Evolutionary conservation across 306 rosid genomes (phyloP), one percentile per base, ranked within the genome.

Genomic region (Prunus kanzakura): DNA sequence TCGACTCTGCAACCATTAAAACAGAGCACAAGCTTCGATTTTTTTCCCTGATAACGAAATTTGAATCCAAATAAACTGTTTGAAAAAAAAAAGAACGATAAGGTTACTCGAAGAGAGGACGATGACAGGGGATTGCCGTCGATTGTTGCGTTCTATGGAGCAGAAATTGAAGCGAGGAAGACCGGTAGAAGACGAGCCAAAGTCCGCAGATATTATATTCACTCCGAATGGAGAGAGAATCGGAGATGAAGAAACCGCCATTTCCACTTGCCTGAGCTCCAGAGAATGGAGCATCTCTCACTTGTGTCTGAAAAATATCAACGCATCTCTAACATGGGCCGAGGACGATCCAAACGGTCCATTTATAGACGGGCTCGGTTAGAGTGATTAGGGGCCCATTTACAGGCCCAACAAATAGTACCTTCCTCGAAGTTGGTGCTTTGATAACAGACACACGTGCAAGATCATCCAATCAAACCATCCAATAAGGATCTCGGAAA

Each of bases 41-140:
- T 78, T 32, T 67, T 30, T 22, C 66, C 20, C 77, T 64, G 61
- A 47, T 18, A 47, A 23, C 0, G 12, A 64, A 73, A 51, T 67
- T 52, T 49, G 56, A 67, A 54, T n/a, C 4, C 13, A 15, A 32
- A 32, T 51, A 50, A 72, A 35, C 23, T 19, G 69, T 41, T 35
- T 43, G 25, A 7, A 35, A 67, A 35, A 67, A 32, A 35, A 35
- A 16, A 67, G 51, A 30, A 75, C 12, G 64, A 72, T n/a, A 46
- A 80, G 70, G 74, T 80, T 84, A 92, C 99, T 75, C 78, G 73
- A 75, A 56, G 92, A 81, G 65, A 64, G 80, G 20, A 84, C 82
- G 69, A 83, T 29, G 27, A 71, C 29, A 27, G 82, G 78, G 13
- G 86, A 69, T 20, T 82, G 78, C 7, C 80, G 56, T n/a, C 79